phyloP scores from a whole-genome alignment of 169 alveolate genomes.

The Eimeria sp. region DNA sequence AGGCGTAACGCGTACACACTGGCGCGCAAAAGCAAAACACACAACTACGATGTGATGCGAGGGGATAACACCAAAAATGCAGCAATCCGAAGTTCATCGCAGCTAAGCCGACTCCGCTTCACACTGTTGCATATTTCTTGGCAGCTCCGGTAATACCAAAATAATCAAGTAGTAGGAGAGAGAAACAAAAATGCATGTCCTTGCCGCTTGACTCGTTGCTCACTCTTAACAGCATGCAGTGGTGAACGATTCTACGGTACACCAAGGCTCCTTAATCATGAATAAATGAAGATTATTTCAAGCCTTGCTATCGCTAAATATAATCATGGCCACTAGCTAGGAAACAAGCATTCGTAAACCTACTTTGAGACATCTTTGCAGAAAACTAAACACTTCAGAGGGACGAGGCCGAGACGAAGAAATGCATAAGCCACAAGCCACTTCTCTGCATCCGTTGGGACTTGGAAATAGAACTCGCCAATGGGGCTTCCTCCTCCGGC shows the following conservation, averaged over 20 bases:
- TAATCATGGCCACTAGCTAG: background rate
- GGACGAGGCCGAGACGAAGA: slow-evolving; percentile 81
- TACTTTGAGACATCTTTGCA: slow-evolving; percentile 68
- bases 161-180: background rate
- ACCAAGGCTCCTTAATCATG: background rate
- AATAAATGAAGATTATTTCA: no score
- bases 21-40: background rate
- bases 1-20: slow-evolving; percentile 83
- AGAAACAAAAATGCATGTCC: background rate
- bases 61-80: background rate
- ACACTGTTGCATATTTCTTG: background rate
- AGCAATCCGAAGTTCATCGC: background rate
- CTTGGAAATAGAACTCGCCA: slow-evolving; percentile 83
- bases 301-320: background rate
- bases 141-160: background rate
- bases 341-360: background rate
- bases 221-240: background rate
- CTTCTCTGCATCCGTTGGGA: slow-evolving; percentile 71
- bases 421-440: slow-evolving; percentile 83
- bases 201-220: background rate
- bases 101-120: background rate
- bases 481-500: background rate
- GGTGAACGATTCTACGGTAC: background rate
- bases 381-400: slow-evolving; percentile 82
- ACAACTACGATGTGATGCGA: background rate